Evolutionary conservation across 78 protist species (phyloP), one percentile per base, ranked within the genome.

Genomic region (Creolimax fragrantissima): DNA sequence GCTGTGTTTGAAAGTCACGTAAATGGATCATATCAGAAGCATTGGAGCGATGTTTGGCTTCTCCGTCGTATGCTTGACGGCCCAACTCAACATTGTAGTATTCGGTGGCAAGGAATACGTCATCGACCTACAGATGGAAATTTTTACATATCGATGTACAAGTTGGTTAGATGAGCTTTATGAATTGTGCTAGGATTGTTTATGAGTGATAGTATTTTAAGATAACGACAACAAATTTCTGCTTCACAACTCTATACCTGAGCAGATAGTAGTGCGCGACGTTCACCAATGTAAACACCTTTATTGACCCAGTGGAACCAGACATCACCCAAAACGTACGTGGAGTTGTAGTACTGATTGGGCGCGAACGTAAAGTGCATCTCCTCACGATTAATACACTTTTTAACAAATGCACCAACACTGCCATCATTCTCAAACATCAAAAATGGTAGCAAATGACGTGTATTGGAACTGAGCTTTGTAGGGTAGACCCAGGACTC

Each of bases 331-430:
- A 90, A 4, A 35, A 42, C 81, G 74, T 43, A 44, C 2, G 88
- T 37, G 7, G n/a, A 41, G 2, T 90, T 66, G 35, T 35, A 17
- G 92, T 42, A 90, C 47, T 37, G 32, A 42, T 90, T 90, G 42
- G n/a, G 24, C 5, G 92, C 45, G 92, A 90, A 90, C n/a, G 92
- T 44, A n/a, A 90, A 90, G 58, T 90, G 92, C 92, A 90, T 90
- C 83, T 90, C 83, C 81, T 90, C 74, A 32, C 74, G 74, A 58
- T 58, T 58, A 24, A 5, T 0, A 41, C 86, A 83, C 35, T 83
- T 24, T 6, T 41, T 36, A 83, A 83, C 7, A 83, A 83, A 83
- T 0, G 41, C 86, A 17, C 41, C 86, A 41, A 83, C 86, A 32
- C 74, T 24, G 24, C 39, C 24, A 58, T 58, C 74, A 58, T 24